Percentiles rank a stretch among this genome's conserved stretches.
Evolutionary conservation across 768 basidiomycete genomes (phyloP).

Genomic region (Pleurotus sapidus): DNA sequence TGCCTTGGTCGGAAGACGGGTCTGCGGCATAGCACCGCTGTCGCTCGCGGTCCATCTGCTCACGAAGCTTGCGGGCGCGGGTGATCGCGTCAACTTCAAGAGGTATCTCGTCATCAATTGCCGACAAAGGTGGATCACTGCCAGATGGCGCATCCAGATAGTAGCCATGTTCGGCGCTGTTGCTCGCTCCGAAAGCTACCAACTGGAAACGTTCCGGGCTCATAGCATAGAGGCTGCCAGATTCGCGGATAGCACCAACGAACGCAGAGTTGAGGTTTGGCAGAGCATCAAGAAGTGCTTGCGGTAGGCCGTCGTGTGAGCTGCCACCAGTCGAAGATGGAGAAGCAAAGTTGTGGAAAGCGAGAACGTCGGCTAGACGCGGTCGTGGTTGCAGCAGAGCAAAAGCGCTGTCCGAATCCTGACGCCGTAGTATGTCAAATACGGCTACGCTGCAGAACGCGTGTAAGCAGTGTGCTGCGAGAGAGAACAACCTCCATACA

Average conservation of each 20-base stretch:
- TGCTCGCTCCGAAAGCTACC: constrained; percentile 58
- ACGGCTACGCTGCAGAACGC: constrained; percentile 63
- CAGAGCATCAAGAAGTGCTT: constrained; percentile 18
- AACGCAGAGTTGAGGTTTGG: constrained; percentile 68
- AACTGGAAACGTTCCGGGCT: constrained; percentile 80
- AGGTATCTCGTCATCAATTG: constrained; percentile 28
- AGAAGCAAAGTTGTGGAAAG: constrained; percentile 42
- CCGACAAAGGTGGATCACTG: constrained; percentile 12
- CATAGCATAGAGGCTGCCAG: constrained; percentile 81
- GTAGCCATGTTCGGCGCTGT: constrained; percentile 8
- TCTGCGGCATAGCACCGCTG: not conserved
- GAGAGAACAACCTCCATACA: constrained; percentile 44
- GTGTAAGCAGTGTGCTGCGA: not conserved
- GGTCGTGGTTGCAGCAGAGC: constrained; percentile 87
- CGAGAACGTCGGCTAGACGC: constrained; percentile 69
- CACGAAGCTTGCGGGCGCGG: constrained; percentile 37
- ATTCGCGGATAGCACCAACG: constrained; percentile 74
- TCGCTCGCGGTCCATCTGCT: constrained; percentile 16
- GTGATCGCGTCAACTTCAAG: constrained; percentile 44
- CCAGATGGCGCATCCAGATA: constrained; percentile 22
- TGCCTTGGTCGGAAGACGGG: constrained; percentile 5
- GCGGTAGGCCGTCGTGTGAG: not conserved
- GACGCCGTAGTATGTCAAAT: constrained; percentile 65
- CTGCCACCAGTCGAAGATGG: not conserved
- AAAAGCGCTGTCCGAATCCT: constrained; percentile 49